Conservation (phyloP, 164 flowering plant genomes). For the Vitis amurensis region DNA sequence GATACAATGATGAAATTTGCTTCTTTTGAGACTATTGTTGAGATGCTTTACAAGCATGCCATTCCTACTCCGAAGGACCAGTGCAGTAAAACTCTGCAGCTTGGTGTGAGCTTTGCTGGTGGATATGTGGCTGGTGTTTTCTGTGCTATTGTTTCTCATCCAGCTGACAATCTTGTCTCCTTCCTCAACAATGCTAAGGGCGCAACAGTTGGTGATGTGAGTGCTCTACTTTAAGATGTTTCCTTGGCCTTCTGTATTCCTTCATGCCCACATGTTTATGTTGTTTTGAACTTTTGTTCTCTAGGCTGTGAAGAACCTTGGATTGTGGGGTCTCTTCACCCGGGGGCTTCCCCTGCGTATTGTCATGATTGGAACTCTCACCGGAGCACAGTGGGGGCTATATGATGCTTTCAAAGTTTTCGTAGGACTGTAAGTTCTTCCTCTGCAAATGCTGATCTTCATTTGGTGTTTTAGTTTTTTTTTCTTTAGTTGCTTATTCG, state of each 20-base stretch:
- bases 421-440: constrained; percentile 79
- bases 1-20: constrained; percentile 96
- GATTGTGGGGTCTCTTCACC: constrained; percentile 74
- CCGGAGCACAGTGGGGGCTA: constrained; percentile 89
- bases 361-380: constrained; percentile 90
- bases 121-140: constrained; percentile 87
- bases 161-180: constrained; percentile 90
- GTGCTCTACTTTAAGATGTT: constrained; percentile 18
- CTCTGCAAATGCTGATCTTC: neutral
- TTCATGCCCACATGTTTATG: neutral
- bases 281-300: neutral
- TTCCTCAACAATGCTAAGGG: constrained; percentile 91
- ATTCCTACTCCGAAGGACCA: constrained; percentile 71
- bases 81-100: constrained; percentile 71
- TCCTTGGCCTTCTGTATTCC: neutral
- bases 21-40: constrained; percentile 85
- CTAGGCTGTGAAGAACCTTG: constrained; percentile 86
- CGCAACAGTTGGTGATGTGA: constrained; percentile 82
- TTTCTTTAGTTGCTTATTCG: neutral
- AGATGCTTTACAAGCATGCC: constrained; percentile 68
- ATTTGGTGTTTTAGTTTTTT: neutral
- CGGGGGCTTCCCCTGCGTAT: constrained; percentile 91
- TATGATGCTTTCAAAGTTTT: constrained; percentile 88
- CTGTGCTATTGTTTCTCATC: constrained; percentile 87
- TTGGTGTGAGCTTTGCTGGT: constrained; percentile 85